A percentile compares a stretch with the other conserved stretches of the same genome.
Evolutionary conservation across 371 early-diverging fungal species (phyloP).

Genomic region (Mucor velutinosus): DNA sequence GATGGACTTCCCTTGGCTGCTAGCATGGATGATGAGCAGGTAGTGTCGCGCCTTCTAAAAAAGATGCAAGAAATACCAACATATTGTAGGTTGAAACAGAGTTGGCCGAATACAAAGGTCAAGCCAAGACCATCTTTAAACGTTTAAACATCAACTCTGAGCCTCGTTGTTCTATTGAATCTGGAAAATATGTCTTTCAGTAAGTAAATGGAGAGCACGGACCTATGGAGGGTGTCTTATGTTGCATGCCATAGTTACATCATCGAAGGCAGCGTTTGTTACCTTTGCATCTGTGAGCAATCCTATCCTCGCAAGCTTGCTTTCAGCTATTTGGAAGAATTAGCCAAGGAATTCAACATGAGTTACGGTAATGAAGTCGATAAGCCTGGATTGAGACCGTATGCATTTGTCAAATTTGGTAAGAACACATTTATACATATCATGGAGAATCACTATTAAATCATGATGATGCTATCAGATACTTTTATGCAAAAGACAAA

Average conservation of each 20-base stretch:
- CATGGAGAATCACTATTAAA: too few species aligned
- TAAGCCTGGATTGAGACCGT: constrained; percentile 87
- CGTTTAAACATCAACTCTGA: constrained; percentile 85
- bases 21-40: constrained; percentile 97
- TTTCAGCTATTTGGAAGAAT: constrained; percentile 92
- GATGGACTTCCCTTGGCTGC: constrained; percentile 97
- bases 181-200: constrained; percentile 87
- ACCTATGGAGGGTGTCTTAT: background rate
- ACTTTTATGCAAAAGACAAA: constrained; percentile 97
- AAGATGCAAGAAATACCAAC: background rate
- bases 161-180: constrained; percentile 93
- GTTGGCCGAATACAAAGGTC: constrained; percentile 90
- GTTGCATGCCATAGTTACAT: constrained; percentile 70
- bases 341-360: constrained; percentile 92
- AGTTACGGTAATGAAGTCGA: constrained; percentile 89
- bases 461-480: constrained; percentile 52
- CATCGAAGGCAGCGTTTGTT: constrained; percentile 92
- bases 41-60: constrained; percentile 24
- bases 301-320: constrained; percentile 96
- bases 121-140: constrained; percentile 91
- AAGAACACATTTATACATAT: constrained; percentile 2
- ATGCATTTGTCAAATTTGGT: constrained; percentile 97
- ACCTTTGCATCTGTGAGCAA: constrained; percentile 91
- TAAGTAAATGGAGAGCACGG: constrained; percentile 40
- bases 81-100: constrained; percentile 64